These are phyloP conservation scores for Deinandra increscens DNA, from an alignment of 129 eudicot genomes.

Conservation along the genomic window DNA sequence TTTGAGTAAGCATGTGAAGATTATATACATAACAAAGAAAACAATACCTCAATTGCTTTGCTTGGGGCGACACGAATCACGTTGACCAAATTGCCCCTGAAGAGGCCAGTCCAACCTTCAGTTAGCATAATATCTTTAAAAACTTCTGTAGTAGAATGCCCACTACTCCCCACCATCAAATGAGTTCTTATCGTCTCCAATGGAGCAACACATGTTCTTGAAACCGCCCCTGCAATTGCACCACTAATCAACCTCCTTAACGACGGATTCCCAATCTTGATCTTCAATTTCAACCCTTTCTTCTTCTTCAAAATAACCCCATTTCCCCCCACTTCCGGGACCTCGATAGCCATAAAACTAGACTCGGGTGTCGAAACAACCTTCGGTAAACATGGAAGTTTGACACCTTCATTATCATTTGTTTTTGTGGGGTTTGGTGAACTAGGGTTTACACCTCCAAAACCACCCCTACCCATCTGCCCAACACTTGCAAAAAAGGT, in stretches of 20 bases:
- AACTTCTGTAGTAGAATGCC: conserved; percentile 63
- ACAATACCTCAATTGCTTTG: conserved; percentile 81
- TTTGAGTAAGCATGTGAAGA: not conserved
- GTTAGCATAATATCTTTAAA: conserved; percentile 70
- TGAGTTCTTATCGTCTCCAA: conserved; percentile 86
- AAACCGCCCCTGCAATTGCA: conserved; percentile 79
- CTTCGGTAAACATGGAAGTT: conserved; percentile 44
- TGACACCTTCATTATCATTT: conserved; percentile 47
- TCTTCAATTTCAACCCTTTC: conserved; percentile 53
- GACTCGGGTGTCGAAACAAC: conserved; percentile 50
- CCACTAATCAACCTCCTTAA: conserved; percentile 79
- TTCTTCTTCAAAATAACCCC: conserved; percentile 37
- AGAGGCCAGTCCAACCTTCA: conserved; percentile 87
- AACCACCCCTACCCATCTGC: conserved; percentile 44
- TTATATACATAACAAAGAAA: not conserved
- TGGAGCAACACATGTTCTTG: conserved; percentile 88
- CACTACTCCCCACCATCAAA: conserved; percentile 89
- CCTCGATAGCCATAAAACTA: conserved; percentile 34
- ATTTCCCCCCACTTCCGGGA: conserved; percentile 34
- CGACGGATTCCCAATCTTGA: conserved; percentile 68
- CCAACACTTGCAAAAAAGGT: conserved; percentile 79
- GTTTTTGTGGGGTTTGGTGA: conserved; percentile 22
- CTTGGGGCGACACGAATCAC: conserved; percentile 91
- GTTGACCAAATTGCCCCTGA: conserved; percentile 77
- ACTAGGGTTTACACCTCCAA: conserved; percentile 20